Evolutionary conservation across 176 grass and related monocot genomes (phyloP).

Genomic region (Phragmites australis): DNA sequence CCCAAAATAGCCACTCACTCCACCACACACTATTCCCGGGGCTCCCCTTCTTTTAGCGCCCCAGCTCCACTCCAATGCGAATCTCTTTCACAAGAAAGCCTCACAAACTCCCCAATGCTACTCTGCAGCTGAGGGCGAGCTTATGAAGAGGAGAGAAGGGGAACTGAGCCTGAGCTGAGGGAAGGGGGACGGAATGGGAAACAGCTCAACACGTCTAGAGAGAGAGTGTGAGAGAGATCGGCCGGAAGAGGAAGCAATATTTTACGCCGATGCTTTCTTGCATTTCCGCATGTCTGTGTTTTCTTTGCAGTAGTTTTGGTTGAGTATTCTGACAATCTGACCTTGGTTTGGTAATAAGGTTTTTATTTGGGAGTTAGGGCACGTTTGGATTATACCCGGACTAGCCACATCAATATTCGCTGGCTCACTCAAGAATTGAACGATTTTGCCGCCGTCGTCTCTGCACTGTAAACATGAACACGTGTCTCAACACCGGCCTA

Average conservation of each 20-base stretch:
- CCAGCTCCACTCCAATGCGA: background rate
- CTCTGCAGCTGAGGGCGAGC: background rate
- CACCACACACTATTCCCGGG: slow-evolving; percentile 46
- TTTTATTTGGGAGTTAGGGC: background rate
- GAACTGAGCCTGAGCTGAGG: slow-evolving; percentile 8
- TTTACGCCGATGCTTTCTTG: slow-evolving; percentile 3
- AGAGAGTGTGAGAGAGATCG: slow-evolving; percentile 22
- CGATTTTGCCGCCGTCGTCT: too few species aligned
- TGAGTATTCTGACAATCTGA: slow-evolving; percentile 12
- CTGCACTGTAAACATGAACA: too few species aligned
- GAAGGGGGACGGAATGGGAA: slow-evolving; percentile 43
- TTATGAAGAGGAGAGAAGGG: slow-evolving; percentile 19
- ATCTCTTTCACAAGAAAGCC: background rate
- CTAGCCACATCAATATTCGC: too few species aligned
- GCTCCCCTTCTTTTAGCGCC: background rate
- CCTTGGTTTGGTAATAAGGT: slow-evolving; percentile 3
- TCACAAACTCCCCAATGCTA: background rate
- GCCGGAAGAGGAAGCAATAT: slow-evolving; percentile 15
- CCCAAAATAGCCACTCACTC: slow-evolving; percentile 42
- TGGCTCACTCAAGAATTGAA: too few species aligned
- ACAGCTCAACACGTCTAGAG: slow-evolving; percentile 77
- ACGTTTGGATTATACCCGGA: too few species aligned
- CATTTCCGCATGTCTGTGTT: slow-evolving; percentile 18
- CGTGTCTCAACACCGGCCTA: too few species aligned
- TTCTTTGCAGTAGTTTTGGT: slow-evolving; percentile 4